Evolutionary conservation across 192 early-diverging fungal genomes (phyloP).

Genomic region (Rhizoclosmatium sp.): DNA sequence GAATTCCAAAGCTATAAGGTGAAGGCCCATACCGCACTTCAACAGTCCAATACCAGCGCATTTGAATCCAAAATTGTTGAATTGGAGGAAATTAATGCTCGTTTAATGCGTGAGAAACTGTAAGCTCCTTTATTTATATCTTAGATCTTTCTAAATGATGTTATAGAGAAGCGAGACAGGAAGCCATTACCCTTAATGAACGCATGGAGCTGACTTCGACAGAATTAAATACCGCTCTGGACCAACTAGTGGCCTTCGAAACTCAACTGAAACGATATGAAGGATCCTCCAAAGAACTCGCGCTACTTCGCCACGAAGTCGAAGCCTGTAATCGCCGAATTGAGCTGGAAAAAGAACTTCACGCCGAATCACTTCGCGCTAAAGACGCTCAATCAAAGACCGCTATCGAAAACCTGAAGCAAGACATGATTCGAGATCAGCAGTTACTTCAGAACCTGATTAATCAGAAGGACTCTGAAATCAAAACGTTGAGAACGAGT

Average conservation of each 20-base stretch:
- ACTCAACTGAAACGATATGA: constrained; percentile 33
- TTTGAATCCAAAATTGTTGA: constrained; percentile 31
- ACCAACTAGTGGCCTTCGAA: constrained; percentile 29
- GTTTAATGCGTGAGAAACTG: constrained; percentile 32
- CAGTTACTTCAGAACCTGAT: constrained; percentile 4
- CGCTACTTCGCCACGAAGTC: constrained; percentile 34
- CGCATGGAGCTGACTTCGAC: background rate
- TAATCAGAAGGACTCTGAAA: constrained; percentile 2
- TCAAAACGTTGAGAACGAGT: background rate
- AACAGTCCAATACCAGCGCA: constrained; percentile 16
- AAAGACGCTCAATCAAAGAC: background rate
- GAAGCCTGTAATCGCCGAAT: constrained; percentile 23
- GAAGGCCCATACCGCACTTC: constrained; percentile 36
- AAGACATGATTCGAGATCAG: background rate
- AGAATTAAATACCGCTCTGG: constrained; percentile 9
- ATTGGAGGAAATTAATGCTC: constrained; percentile 31
- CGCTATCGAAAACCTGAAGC: constrained; percentile 4
- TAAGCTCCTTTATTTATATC: background rate
- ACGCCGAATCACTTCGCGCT: constrained; percentile 19
- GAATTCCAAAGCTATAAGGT: constrained; percentile 43
- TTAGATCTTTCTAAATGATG: background rate
- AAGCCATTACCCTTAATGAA: constrained; percentile 12
- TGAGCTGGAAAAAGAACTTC: constrained; percentile 27
- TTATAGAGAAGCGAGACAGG: constrained; percentile 27
- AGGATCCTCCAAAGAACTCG: constrained; percentile 20